Conservation (phyloP, 345 rosid genomes). For the Capsella bursapastoris region DNA sequence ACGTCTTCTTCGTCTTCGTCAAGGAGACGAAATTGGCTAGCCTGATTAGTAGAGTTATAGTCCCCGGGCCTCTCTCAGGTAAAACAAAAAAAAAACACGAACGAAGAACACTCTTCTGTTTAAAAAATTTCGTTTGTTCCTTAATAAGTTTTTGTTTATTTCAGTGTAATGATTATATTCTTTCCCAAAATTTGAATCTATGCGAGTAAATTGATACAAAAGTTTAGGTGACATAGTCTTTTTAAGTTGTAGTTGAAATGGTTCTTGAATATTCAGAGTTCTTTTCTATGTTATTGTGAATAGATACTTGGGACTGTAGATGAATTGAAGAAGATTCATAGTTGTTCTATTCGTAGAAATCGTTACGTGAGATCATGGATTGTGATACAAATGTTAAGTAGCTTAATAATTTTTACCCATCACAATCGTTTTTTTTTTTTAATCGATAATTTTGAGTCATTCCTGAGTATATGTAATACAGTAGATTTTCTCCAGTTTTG, state of each 20-base stretch:
- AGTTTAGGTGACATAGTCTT: neutral
- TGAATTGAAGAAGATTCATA: no score
- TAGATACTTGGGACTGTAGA: neutral
- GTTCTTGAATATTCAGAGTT: neutral
- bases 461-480: no score
- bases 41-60: conserved; percentile 19
- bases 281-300: neutral
- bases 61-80: neutral
- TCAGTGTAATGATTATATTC: conserved; percentile 44
- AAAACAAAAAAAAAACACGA: conserved; percentile 16
- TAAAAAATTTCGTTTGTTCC: conserved; percentile 14
- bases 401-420: neutral
- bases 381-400: neutral
- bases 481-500: neutral
- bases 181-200: conserved; percentile 20
- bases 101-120: conserved; percentile 12
- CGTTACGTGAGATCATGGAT: neutral
- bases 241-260: conserved; percentile 3
- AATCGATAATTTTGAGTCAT: neutral
- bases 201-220: conserved; percentile 34
- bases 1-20: conserved; percentile 23
- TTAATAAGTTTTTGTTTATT: neutral
- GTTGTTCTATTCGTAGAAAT: neutral
- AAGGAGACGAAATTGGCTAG: conserved; percentile 45
- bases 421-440: neutral